phyloP scores from a whole-genome alignment of 768 basidiomycete species.

The Suillus spraguei region DNA sequence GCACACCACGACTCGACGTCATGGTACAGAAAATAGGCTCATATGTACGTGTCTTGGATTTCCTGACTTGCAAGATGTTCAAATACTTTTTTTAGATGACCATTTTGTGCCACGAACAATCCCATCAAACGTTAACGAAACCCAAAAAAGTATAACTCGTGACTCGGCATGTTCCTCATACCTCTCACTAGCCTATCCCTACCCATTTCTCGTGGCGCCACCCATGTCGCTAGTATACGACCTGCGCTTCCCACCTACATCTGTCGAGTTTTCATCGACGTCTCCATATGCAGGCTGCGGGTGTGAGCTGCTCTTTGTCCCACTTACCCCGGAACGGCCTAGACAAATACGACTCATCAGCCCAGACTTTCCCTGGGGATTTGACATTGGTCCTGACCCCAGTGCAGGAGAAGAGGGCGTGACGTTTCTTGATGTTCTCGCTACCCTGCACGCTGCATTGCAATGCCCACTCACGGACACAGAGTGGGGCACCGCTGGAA shows the following conservation, averaged over 20 bases:
- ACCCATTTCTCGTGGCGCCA: background rate
- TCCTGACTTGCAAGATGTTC: too few species aligned
- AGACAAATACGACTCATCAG: constrained; percentile 11
- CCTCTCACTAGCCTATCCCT: background rate
- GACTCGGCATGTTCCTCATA: background rate
- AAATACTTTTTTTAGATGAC: background rate
- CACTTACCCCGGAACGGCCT: background rate
- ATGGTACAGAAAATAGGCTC: background rate
- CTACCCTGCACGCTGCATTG: constrained; percentile 8
- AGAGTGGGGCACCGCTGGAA: constrained; percentile 12
- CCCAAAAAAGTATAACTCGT: too few species aligned
- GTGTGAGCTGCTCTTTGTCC: too few species aligned
- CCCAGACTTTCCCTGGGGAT: constrained; percentile 14
- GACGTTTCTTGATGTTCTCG: constrained; percentile 11
- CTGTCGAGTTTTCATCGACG: background rate
- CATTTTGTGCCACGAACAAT: background rate
- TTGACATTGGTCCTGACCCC: constrained; percentile 1
- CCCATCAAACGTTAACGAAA: background rate
- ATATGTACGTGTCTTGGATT: background rate
- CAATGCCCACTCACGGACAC: constrained; percentile 10
- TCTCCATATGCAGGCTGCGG: background rate
- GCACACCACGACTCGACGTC: background rate
- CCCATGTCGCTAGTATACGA: background rate
- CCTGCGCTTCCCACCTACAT: background rate
- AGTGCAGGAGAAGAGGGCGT: background rate